Conservation (phyloP, 1,284 basidiomycete species). For the Austroboletus niveus region DNA sequence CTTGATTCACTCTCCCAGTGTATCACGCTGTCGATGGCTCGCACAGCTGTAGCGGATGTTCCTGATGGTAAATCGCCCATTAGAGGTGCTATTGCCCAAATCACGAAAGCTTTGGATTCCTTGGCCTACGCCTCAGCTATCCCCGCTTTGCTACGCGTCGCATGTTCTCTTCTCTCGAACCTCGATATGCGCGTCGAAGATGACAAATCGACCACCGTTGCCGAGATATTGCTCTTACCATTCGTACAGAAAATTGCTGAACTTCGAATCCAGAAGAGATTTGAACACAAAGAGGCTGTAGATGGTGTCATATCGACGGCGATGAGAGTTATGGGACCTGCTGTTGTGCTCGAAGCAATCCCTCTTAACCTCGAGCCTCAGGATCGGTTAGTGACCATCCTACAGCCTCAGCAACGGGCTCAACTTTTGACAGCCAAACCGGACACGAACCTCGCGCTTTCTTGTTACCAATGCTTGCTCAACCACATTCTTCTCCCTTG, state of each 20-base stretch:
- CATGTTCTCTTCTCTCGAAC: slow-evolving; percentile 52
- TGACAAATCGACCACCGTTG: slow-evolving; percentile 52
- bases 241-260: slow-evolving; percentile 77
- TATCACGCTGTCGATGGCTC: slow-evolving; percentile 63
- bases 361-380: slow-evolving; percentile 85
- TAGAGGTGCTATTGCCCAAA: slow-evolving; percentile 59
- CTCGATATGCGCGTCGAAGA: slow-evolving; percentile 42
- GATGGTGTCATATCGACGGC: slow-evolving; percentile 82
- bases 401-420: slow-evolving; percentile 1
- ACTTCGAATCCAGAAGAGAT: slow-evolving; percentile 75
- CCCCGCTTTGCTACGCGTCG: slow-evolving; percentile 67
- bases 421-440: slow-evolving; percentile 45
- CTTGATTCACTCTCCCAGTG: slow-evolving; percentile 67
- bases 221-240: slow-evolving; percentile 71
- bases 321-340: slow-evolving; percentile 86
- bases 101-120: slow-evolving; percentile 66
- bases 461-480: slow-evolving; percentile 87
- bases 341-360: slow-evolving; percentile 70
- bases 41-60: slow-evolving; percentile 47
- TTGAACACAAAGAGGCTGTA: slow-evolving; percentile 89
- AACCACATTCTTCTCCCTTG: slow-evolving; percentile 78
- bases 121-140: slow-evolving; percentile 68
- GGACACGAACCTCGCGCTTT: slow-evolving; percentile 80
- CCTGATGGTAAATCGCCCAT: slow-evolving; percentile 50
- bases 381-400: slow-evolving; percentile 59